Evolutionary conservation across 345 rosid genomes (phyloP), one percentile per base, ranked within the genome.

Genomic region (Salix viminalis): DNA sequence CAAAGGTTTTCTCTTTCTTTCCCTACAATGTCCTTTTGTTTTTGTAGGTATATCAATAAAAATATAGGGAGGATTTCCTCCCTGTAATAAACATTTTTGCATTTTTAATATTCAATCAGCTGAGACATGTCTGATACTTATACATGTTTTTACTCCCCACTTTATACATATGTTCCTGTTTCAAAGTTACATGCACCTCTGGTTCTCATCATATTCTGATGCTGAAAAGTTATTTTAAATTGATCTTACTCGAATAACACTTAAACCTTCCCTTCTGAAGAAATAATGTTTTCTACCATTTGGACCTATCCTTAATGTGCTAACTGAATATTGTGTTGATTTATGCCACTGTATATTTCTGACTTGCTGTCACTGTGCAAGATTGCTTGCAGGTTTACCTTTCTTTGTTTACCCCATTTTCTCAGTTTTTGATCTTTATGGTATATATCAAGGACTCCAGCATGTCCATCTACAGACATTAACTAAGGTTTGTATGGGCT

Each of bases 391-490:
- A 79, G 85, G 89, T 82, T 82, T 92, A 68, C 97, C 96, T 64
- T 91, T 91, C 77, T 65, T 83, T 62, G 82, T 92, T 21, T 92
- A 92, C 84, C 98, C 98, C 30, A 68, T 91, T 74, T 94, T 92
- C 83, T 75, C 91, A 14, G 88, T 91, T n/a, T n/a, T 92, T 67
- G 94, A 94, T 81, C 94, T 94, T 61, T 79, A 87, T 23, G 98
- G 98, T 34, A 91, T 91, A 81, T 91, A 92, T 86, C 90, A 90
- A 82, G 97, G 93, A 34, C 97, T 94, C 67, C 87, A 89, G 85
- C 87, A 94, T 80, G 88, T 94, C 66, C 91, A 91, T 85, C 85
- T 91, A 67, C 97, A 94, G 79, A 94, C 97, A 68, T 80, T 94
- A 75, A 92, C 94, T 23, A 94, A 92, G 97, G 98, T 94, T 37